phyloP scores from a whole-genome alignment of 139 green algal species.

The Parachlorella kessleri region DNA sequence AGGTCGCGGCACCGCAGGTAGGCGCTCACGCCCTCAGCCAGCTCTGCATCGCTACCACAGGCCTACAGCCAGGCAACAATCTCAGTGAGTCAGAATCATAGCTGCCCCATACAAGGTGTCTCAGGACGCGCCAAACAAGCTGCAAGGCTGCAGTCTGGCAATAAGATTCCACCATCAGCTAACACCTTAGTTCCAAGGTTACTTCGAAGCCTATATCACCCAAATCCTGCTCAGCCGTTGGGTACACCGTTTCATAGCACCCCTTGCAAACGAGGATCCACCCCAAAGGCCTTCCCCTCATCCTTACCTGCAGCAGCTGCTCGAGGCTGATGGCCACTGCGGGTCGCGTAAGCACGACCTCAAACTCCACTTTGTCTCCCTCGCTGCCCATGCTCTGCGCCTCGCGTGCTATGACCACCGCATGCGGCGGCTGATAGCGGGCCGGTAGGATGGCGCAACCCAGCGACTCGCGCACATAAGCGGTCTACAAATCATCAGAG shows the following conservation, averaged over 20 bases:
- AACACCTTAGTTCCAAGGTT: no score
- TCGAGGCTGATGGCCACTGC: background rate
- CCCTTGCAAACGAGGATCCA: background rate
- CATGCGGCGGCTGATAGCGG: slow-evolving; percentile 35
- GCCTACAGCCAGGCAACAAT: background rate
- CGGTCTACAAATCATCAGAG: slow-evolving; percentile 5
- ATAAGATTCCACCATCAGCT: background rate
- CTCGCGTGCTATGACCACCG: slow-evolving; percentile 62
- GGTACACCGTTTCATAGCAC: background rate
- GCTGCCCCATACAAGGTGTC: background rate
- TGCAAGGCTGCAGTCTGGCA: no score
- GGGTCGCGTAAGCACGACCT: slow-evolving; percentile 28
- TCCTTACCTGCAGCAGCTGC: background rate
- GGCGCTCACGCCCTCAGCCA: background rate
- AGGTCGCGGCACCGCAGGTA: background rate
- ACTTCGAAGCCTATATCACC: no score
- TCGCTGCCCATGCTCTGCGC: slow-evolving; percentile 15
- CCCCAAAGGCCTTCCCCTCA: background rate
- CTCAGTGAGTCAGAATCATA: background rate
- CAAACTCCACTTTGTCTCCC: slow-evolving; percentile 23
- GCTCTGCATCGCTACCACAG: background rate
- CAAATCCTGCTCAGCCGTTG: background rate
- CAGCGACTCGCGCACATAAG: slow-evolving; percentile 61
- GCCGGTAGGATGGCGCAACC: slow-evolving; percentile 48
- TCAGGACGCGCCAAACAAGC: no score